These are phyloP conservation scores for Marasmius fiardii DNA, from an alignment of 1,284 basidiomycete species.

Conservation along the genomic window DNA sequence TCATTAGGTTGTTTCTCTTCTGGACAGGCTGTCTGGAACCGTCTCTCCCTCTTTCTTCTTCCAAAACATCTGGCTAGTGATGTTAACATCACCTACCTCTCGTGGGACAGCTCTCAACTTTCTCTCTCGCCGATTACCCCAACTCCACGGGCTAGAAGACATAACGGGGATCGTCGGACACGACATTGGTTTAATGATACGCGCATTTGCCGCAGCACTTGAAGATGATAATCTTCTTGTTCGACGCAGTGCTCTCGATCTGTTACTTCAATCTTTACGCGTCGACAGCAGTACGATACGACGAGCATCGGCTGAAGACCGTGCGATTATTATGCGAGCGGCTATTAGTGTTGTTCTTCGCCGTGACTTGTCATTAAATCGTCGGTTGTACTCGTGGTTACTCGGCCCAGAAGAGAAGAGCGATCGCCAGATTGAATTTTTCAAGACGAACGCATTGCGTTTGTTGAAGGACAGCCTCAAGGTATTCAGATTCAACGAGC, in stretches of 20 bases:
- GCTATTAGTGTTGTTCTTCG: constrained; percentile 84
- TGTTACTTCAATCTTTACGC: constrained; percentile 72
- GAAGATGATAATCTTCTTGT: constrained; percentile 91
- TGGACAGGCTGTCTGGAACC: constrained; percentile 81
- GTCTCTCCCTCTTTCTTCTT: constrained; percentile 89
- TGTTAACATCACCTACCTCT: constrained; percentile 86
- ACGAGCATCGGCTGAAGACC: constrained; percentile 63
- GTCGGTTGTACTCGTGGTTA: constrained; percentile 92
- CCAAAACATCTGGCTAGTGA: constrained; percentile 92
- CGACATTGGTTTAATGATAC: constrained; percentile 90
- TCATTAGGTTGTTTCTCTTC: constrained; percentile 73
- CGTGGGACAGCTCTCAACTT: constrained; percentile 89
- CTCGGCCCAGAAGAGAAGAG: constrained; percentile 78
- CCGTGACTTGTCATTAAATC: constrained; percentile 89
- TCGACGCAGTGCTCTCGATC: constrained; percentile 77
- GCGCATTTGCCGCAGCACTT: constrained; percentile 85
- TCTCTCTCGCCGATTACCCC: constrained; percentile 76
- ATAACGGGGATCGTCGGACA: constrained; percentile 73
- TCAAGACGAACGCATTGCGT: constrained; percentile 66
- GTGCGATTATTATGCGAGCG: constrained; percentile 74
- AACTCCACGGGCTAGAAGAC: constrained; percentile 68
- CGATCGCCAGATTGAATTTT: constrained; percentile 69
- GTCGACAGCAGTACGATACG: constrained; percentile 70
- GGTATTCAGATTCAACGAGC: constrained; percentile 33
- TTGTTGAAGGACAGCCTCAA: constrained; percentile 68